These are phyloP conservation scores for Cladophialophora yegresii DNA, from an alignment of 2,329 filamentous ascomycete genomes.

Conservation along the genomic window DNA sequence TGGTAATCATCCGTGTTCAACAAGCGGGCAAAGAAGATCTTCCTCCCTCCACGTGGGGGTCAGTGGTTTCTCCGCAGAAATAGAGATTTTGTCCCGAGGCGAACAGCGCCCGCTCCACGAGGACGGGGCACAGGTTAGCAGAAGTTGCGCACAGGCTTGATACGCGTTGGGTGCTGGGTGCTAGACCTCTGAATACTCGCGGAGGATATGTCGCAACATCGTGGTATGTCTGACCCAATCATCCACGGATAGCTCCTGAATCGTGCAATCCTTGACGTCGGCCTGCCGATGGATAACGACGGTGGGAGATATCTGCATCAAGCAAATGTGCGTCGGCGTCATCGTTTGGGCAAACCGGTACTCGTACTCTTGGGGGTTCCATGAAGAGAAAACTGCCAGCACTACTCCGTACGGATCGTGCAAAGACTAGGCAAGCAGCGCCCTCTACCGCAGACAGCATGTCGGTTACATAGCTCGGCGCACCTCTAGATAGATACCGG, in stretches of 20 bases:
- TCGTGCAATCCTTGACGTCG: background rate
- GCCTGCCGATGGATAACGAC: too few species aligned
- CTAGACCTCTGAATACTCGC: background rate
- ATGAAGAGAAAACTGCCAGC: background rate
- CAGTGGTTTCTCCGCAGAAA: background rate
- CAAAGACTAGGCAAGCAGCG: background rate
- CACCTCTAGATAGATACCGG: background rate
- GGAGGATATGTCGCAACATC: background rate
- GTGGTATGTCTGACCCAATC: background rate
- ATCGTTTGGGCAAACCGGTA: background rate
- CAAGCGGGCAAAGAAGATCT: background rate
- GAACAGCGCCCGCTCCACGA: background rate
- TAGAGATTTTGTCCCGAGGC: background rate
- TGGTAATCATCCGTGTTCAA: background rate
- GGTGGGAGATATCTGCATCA: background rate
- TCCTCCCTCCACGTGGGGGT: slow-evolving; percentile 11
- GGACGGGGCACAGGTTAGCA: background rate
- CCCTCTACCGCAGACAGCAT: background rate
- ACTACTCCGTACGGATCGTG: background rate
- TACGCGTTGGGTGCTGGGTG: too few species aligned
- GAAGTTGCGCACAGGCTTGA: background rate
- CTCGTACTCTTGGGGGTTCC: too few species aligned
- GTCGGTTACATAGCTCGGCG: background rate
- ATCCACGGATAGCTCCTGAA: background rate
- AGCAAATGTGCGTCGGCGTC: background rate